Conservation (phyloP, 192 early-diverging fungal genomes). For the Linnemannia elongata region DNA sequence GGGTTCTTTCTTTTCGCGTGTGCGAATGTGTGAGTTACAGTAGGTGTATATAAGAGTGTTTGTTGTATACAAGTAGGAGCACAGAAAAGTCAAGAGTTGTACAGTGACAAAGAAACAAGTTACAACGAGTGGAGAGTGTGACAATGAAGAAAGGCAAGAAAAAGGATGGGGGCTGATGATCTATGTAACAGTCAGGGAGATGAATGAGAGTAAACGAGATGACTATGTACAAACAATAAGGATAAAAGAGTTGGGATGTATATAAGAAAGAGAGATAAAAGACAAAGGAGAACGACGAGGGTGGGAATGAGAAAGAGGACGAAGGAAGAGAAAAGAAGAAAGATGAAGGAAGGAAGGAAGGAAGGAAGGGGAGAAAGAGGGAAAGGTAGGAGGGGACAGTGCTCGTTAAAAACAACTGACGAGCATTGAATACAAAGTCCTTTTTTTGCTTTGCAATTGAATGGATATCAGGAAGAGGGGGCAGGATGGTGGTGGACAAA, state of each 20-base stretch:
- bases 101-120: too few species aligned
- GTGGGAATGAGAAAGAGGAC: neutral
- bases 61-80: neutral
- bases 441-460: neutral
- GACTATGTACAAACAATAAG: slow-evolving; percentile 8
- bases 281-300: neutral
- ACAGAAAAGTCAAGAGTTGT: neutral
- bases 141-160: neutral
- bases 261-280: neutral
- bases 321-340: neutral
- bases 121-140: neutral
- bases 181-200: neutral
- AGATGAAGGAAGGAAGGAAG: neutral
- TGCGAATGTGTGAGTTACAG: neutral
- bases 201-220: neutral
- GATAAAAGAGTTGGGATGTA: neutral
- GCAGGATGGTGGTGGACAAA: too few species aligned
- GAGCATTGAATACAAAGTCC: neutral
- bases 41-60: neutral
- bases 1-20: too few species aligned
- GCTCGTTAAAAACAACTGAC: neutral
- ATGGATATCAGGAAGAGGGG: too few species aligned
- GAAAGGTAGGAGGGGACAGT: neutral
- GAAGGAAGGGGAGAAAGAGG: neutral
- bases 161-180: neutral